Evolutionary conservation across 495 filamentous ascomycete genomes (phyloP).

Genomic region (Geoglossum glabrum): DNA sequence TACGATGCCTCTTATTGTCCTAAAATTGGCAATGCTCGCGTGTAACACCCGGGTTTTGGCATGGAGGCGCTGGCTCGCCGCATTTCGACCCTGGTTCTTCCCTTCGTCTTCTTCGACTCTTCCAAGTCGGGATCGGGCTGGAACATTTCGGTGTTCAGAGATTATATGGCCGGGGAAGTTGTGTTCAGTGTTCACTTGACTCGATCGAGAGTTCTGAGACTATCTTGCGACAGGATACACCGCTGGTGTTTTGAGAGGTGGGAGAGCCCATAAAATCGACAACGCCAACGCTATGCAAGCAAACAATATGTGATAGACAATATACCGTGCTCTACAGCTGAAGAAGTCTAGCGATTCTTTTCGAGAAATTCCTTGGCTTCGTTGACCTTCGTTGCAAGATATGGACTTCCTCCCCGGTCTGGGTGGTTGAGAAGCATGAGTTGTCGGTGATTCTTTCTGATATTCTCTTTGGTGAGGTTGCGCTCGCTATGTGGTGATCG

Average conservation of each 20-base stretch:
- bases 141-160: neutral
- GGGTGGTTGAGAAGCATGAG: conserved; percentile 98
- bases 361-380: conserved; percentile 8
- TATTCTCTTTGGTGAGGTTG: conserved; percentile 66
- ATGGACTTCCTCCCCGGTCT: conserved; percentile 90
- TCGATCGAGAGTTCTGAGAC: neutral
- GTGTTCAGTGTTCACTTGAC: neutral
- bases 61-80: too few species aligned
- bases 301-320: neutral
- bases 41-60: too few species aligned
- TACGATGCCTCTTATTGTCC: neutral
- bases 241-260: neutral
- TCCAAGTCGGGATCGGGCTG: neutral
- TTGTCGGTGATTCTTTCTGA: conserved; percentile 88
- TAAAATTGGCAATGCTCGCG: neutral
- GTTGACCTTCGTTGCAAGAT: conserved; percentile 7
- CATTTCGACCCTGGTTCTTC: neutral
- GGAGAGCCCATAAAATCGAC: neutral
- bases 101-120: neutral
- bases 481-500: conserved; percentile 40
- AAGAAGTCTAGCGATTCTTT: neutral
- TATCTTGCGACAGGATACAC: neutral
- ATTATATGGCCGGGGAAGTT: neutral
- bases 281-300: neutral
- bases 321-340: neutral